Percentiles rank a stretch among this genome's conserved stretches.
These are phyloP conservation scores for Ensete ventricosum DNA, from an alignment of 176 grass and related monocot species.

Conservation along the genomic window DNA sequence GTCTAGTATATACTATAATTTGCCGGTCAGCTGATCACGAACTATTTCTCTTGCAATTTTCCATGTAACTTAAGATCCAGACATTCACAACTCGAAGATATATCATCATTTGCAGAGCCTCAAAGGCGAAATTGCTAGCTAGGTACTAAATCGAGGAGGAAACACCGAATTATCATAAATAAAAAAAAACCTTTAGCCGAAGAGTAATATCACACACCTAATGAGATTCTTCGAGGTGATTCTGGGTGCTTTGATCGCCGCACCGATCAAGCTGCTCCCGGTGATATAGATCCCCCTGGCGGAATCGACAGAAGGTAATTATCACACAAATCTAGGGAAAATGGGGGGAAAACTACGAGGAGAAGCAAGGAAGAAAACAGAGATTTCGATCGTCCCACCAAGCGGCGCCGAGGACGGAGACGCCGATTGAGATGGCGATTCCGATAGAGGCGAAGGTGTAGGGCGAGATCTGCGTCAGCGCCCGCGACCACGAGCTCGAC, in stretches of 20 bases:
- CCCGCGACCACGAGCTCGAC: slow-evolving; percentile 60
- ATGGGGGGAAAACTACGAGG: neutral
- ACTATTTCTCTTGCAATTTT: no score
- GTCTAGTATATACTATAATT: no score
- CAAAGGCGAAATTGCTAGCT: no score
- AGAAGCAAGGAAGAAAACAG: neutral
- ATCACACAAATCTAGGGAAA: slow-evolving; percentile 10
- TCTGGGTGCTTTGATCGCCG: slow-evolving; percentile 90
- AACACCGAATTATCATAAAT: neutral
- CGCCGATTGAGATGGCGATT: slow-evolving; percentile 96
- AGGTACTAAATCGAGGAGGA: neutral
- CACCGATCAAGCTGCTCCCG: slow-evolving; percentile 92
- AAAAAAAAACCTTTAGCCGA: neutral
- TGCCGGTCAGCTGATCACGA: no score
- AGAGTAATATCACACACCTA: slow-evolving; percentile 30
- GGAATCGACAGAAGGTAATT: neutral
- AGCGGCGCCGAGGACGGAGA: slow-evolving; percentile 91
- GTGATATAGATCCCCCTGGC: slow-evolving; percentile 97
- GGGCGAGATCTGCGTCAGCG: slow-evolving; percentile 83
- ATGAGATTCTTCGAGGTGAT: slow-evolving; percentile 99
- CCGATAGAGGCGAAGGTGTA: slow-evolving; percentile 94
- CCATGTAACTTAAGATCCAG: no score
- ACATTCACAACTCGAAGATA: no score
- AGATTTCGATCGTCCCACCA: slow-evolving; percentile 32
- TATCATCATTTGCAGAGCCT: no score